phyloP scores from a whole-genome alignment of 805 yeast species.

The Saccharomyces jurei region DNA sequence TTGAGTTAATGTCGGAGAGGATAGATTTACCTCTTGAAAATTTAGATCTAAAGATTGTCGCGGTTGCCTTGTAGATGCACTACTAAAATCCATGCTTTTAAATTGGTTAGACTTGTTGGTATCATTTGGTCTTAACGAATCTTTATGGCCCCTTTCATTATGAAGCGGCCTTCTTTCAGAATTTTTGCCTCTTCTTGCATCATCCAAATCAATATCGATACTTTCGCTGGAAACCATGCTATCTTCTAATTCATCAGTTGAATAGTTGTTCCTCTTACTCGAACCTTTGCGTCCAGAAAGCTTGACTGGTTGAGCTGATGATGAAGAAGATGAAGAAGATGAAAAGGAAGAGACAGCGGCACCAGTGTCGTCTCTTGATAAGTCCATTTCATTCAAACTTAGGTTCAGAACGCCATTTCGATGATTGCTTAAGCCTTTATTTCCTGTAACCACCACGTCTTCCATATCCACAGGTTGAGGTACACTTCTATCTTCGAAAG shows the following conservation, averaged over 20 bases:
- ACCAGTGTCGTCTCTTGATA: slow-evolving; percentile 7
- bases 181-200: slow-evolving; percentile 8
- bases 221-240: slow-evolving; percentile 18
- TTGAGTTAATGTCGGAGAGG: slow-evolving; percentile 4
- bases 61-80: not conserved
- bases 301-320: not conserved
- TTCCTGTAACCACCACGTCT: not conserved
- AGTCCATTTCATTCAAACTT: slow-evolving; percentile 16
- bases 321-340: not conserved
- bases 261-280: slow-evolving; percentile 2
- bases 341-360: not conserved
- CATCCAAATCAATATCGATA: slow-evolving; percentile 12
- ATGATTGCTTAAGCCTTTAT: not conserved
- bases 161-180: slow-evolving; percentile 1
- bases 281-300: not conserved
- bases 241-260: slow-evolving; percentile 4
- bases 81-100: not conserved
- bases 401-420: slow-evolving; percentile 10
- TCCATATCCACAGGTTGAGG: not conserved
- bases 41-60: not conserved
- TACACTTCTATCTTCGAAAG: not conserved
- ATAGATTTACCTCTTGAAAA: slow-evolving; percentile 3
- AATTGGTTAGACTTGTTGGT: not conserved
- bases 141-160: not conserved
- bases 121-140: not conserved